Conservation (phyloP, 2,329 filamentous ascomycete genomes). For the Trichoderma arundinaceum region DNA sequence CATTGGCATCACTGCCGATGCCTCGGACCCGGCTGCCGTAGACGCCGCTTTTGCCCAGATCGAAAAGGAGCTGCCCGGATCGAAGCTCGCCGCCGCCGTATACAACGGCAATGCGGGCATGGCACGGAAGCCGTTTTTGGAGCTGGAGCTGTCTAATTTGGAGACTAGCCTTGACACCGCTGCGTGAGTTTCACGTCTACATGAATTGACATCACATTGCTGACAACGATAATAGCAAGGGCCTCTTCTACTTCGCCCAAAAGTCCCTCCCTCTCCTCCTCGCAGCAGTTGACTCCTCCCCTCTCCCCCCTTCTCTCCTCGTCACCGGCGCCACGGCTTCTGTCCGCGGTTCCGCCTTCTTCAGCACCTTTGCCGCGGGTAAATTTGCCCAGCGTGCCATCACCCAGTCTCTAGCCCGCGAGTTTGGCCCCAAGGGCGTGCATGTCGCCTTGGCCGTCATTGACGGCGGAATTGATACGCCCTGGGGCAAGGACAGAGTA, state of each 20-base stretch:
- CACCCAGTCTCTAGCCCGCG: constrained; percentile 75
- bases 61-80: constrained; percentile 60
- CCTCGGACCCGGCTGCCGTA: constrained; percentile 52
- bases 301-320: constrained; percentile 76
- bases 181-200: constrained; percentile 50
- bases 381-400: constrained; percentile 82
- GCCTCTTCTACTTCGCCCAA: constrained; percentile 79
- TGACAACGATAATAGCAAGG: constrained; percentile 52
- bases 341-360: constrained; percentile 71
- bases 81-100: constrained; percentile 66
- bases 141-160: constrained; percentile 58
- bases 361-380: constrained; percentile 74
- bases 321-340: constrained; percentile 88
- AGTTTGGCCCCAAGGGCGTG: constrained; percentile 83
- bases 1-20: constrained; percentile 67
- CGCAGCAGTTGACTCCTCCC: constrained; percentile 58
- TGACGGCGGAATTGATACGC: constrained; percentile 85
- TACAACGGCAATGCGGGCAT: constrained; percentile 69
- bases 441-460: constrained; percentile 84
- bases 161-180: constrained; percentile 53
- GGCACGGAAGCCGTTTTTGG: constrained; percentile 62
- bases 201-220: too few relatives aligned
- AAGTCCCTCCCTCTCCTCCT: constrained; percentile 72
- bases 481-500: constrained; percentile 62
- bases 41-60: constrained; percentile 67